Evolutionary conservation across 768 basidiomycete genomes (phyloP), one percentile per base, ranked within the genome.

Genomic region (Strobilomyces confusus): DNA sequence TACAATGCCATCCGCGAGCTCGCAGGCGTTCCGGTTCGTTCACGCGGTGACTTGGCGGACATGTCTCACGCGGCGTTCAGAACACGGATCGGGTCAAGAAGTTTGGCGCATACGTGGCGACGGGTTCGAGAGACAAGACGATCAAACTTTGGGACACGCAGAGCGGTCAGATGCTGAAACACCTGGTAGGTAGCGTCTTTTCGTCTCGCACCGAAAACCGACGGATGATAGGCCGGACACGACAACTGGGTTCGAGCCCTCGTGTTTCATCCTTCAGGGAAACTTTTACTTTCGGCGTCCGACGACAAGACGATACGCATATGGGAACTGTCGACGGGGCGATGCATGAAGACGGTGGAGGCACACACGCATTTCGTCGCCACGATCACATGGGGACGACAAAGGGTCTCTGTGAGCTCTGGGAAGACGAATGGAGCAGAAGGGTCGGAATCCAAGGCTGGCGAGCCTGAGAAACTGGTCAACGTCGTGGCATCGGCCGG

Each of bases 261-360:
- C 41, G 83, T 88, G 17, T 95, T 95, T 75, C 93, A 95, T 70
- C 93, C 93, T 0, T 82, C 82, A 11, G 93, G 93, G 15, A 94
- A 94, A 69, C 87, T 83, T 67, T 80, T 95, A 13, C 77, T 95
- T n/a, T 93, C 92, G 9, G 90, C 88, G 5, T 89, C 90, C 13
- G 93, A 95, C 68, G 93, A 95, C 76, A 90, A 93, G 71, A 90
- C 90, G 11, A 82, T 95, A 59, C 83, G 90, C 9, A 80, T 95
- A 9, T 95, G 93, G 93, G 93, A 95, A 62, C 74, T 95, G 33
- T 77, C 80, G 40, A 89, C 87, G 3, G 93, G 92, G 0, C 79
- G 92, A 57, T 93, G 92, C 67, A 77, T 86, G 58, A 92, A 91
- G 75, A 89, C 83, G 36, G 80, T 95, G 38, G 89, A 93, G 59